Conservation (phyloP, 306 rosid species). For the Malus orientalis region DNA sequence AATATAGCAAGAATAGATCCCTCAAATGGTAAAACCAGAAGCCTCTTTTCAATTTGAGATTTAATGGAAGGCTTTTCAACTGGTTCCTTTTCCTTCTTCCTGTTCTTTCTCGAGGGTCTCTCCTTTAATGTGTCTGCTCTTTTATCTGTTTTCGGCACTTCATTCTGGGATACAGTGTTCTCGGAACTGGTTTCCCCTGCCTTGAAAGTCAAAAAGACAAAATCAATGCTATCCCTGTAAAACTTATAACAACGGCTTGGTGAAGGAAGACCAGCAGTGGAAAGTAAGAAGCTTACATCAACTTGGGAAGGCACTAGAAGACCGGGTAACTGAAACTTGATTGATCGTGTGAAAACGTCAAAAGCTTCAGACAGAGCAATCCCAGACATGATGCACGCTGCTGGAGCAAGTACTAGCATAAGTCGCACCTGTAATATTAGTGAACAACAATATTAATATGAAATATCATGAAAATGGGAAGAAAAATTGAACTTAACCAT, state of each 20-base stretch:
- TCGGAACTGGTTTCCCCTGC: constrained; percentile 51
- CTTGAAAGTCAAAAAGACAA: constrained; percentile 40
- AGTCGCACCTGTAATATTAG: constrained; percentile 73
- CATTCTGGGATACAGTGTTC: constrained; percentile 35
- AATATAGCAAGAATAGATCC: constrained; percentile 73
- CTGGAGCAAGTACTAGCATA: constrained; percentile 98
- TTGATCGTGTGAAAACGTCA: constrained; percentile 84
- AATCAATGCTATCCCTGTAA: constrained; percentile 10
- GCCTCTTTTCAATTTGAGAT: constrained; percentile 62
- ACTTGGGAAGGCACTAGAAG: constrained; percentile 24
- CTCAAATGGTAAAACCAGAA: constrained; percentile 83
- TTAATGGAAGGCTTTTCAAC: constrained; percentile 69
- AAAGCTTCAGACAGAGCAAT: constrained; percentile 97
- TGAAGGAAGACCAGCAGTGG: constrained; percentile 10
- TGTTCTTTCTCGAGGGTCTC: constrained; percentile 64
- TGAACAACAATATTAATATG: constrained; percentile 14
- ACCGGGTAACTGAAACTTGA: constrained; percentile 84
- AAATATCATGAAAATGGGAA: constrained; percentile 7
- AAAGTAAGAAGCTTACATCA: constrained; percentile 39
- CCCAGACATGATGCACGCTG: constrained; percentile 96
- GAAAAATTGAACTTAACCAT: constrained; percentile 2
- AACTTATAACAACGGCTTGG: constrained; percentile 12
- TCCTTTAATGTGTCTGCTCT: constrained; percentile 63
- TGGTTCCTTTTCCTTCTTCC: constrained; percentile 75
- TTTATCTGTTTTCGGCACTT: constrained; percentile 58